Conservation (phyloP, 2,329 filamentous ascomycete species). For the Ilyonectria robusta region DNA sequence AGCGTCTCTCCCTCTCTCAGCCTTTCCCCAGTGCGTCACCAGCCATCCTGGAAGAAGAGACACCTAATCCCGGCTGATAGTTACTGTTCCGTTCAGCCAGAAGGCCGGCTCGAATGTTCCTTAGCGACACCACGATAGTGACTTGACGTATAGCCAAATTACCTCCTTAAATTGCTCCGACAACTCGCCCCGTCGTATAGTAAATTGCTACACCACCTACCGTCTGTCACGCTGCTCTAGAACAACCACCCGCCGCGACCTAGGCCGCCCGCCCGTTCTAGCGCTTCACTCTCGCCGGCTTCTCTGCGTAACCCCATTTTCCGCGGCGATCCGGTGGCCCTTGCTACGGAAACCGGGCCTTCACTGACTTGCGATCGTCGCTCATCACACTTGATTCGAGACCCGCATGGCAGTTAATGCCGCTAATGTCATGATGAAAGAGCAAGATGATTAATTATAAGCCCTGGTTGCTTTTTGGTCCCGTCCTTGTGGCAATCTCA, state of each 20-base stretch:
- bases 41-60: background rate
- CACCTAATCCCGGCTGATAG: background rate
- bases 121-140: background rate
- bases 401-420: background rate
- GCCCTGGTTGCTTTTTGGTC: background rate
- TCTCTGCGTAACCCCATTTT: background rate
- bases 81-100: background rate
- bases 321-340: background rate
- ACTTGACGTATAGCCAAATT: background rate
- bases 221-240: background rate
- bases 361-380: background rate
- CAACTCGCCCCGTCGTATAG: background rate
- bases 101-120: background rate
- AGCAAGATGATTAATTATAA: slow-evolving; percentile 3
- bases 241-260: background rate
- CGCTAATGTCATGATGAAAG: background rate
- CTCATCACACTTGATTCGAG: background rate
- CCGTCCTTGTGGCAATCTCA: background rate
- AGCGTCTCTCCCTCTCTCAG: too few species aligned
- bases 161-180: slow-evolving; percentile 3
- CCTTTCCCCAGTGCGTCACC: too few species aligned
- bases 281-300: background rate
- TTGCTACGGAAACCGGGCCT: background rate
- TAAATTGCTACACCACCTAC: slow-evolving; percentile 3
- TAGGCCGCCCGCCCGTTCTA: background rate